Base-by-base conservation (phyloP, 2,329 filamentous ascomycete genomes). In the Pyricularia sp. region DNA sequence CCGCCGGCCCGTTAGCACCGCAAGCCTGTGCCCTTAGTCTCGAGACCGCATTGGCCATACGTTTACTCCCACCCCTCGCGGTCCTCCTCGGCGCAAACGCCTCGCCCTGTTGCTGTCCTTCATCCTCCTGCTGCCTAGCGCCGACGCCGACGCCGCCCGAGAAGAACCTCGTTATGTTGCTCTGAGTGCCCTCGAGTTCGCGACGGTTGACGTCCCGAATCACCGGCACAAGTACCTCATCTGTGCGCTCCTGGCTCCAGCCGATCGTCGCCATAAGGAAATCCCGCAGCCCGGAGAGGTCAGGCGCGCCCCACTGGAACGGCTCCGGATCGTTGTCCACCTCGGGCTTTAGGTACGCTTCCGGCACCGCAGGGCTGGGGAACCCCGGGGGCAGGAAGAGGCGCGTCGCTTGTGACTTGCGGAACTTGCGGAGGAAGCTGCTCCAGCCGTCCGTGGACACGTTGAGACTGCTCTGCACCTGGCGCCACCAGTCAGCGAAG, bases 251-350 rank as follows among this genome's bases (percentile, higher is more conserved):
- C 77, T 91, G 90, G 68, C 85, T 89, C 95, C 95, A 99, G 0
- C 95, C 95, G 73, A 99, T 92, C 1, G 94, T 97, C 1, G 87
- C 83, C 91, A 96, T 97, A 55, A 99, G 82, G 75, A 95, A 99
- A 30, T 85, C 83, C 7, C 96, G 83, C 71, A 99, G 81, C 0
- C 92, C 92, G 70, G 95, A 92, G 0, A 99, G 84, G 76, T 99
- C 94, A 0, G 95, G 95, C 0, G 97, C 92, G 33, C 95, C 95
- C 95, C 96, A 99, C 77, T 95, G 92, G 76, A 99, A 99, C 0
- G 84, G 81, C 73, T 95, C 90, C 0, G 90, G 84, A 72, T 89
- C 90, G 68, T 80, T 82, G 77, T 99, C 95, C 12, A 98, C 94
- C 72, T 96, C 92, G 0, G 95, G 95, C 4, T 91, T 79, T 0